phyloP scores from a whole-genome alignment of 169 alveolate species.

The Plasmodium vivax region DNA sequence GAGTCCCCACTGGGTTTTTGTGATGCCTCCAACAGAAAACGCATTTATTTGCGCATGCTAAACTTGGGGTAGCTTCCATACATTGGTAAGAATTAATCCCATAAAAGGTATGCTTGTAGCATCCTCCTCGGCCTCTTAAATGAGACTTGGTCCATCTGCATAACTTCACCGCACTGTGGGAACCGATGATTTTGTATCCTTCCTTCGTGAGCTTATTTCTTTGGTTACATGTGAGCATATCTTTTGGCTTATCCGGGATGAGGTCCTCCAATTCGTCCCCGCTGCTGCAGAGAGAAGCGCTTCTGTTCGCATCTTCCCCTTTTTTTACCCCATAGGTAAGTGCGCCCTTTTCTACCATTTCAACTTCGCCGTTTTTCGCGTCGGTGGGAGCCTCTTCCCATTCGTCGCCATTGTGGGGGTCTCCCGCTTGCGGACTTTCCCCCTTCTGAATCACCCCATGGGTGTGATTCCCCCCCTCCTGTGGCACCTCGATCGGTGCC shows the following conservation, averaged over 20 bases:
- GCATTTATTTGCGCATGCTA: constrained; percentile 94
- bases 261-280: constrained; percentile 80
- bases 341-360: not conserved
- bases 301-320: not conserved
- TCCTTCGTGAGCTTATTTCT: constrained; percentile 76
- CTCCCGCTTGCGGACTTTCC: not conserved
- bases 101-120: constrained; percentile 92
- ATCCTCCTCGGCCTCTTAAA: constrained; percentile 91
- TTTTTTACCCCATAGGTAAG: not conserved
- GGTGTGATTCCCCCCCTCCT: not conserved
- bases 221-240: constrained; percentile 80
- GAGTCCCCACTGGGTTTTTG: constrained; percentile 89
- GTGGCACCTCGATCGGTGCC: not conserved
- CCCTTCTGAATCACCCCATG: not conserved
- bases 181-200: constrained; percentile 90
- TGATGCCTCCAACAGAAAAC: constrained; percentile 95
- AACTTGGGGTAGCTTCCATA: constrained; percentile 92
- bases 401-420: not conserved
- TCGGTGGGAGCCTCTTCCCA: not conserved
- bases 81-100: constrained; percentile 92
- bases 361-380: not conserved
- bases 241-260: constrained; percentile 22
- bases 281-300: not conserved
- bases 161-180: constrained; percentile 92
- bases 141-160: constrained; percentile 92